Percentiles rank a stretch among this genome's conserved stretches.
These are phyloP conservation scores for Aspergillus baeticus DNA, from an alignment of 495 filamentous ascomycete genomes.

Conservation along the genomic window DNA sequence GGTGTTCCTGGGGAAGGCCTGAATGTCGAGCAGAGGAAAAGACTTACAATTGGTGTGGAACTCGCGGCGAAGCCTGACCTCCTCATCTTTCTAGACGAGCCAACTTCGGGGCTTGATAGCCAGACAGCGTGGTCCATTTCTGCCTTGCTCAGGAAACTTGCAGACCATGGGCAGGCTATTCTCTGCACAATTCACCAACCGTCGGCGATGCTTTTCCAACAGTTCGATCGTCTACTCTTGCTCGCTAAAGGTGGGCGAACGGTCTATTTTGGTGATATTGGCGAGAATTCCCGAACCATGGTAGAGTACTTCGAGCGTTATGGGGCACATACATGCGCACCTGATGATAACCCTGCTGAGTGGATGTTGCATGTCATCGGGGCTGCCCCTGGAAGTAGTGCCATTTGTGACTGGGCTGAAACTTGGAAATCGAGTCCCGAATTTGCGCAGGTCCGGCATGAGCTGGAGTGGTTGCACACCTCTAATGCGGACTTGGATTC, in stretches of 20 bases:
- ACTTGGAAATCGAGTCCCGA: constrained; percentile 72
- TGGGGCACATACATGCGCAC: constrained; percentile 66
- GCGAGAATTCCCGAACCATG: constrained; percentile 72
- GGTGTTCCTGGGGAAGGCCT: constrained; percentile 61
- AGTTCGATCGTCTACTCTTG: constrained; percentile 90
- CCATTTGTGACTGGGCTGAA: neutral
- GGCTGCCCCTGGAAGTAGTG: constrained; percentile 25
- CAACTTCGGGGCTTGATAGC: constrained; percentile 82
- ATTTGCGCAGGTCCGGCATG: constrained; percentile 51
- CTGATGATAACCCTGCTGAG: constrained; percentile 80
- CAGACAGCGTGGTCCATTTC: constrained; percentile 91
- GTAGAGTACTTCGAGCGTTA: constrained; percentile 79
- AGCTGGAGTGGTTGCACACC: constrained; percentile 15
- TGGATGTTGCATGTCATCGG: constrained; percentile 96
- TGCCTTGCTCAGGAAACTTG: constrained; percentile 78
- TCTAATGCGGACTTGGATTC: constrained; percentile 36
- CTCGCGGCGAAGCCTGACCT: constrained; percentile 85
- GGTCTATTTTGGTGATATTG: constrained; percentile 90
- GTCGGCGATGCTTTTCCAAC: constrained; percentile 89
- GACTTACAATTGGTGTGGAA: constrained; percentile 85
- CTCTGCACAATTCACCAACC: constrained; percentile 97
- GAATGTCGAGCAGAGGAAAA: constrained; percentile 88
- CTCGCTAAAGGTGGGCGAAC: constrained; percentile 76
- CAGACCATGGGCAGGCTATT: constrained; percentile 85
- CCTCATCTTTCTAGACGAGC: constrained; percentile 85